These are phyloP conservation scores for Ceratopteris richardii DNA, from an alignment of 75 land plant genomes.

Conservation along the genomic window DNA sequence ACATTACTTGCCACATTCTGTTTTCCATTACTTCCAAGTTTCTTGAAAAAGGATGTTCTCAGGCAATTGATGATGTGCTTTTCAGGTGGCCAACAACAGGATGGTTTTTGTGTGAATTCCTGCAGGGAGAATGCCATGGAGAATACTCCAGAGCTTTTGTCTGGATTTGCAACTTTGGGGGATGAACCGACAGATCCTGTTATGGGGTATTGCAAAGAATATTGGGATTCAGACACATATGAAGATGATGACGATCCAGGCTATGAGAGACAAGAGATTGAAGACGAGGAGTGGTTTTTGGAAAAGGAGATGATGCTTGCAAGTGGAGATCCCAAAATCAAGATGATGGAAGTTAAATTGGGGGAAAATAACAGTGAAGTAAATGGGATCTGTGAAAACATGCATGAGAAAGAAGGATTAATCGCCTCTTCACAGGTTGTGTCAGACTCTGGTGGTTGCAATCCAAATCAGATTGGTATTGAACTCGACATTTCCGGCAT, in stretches of 20 bases:
- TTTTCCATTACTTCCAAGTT: too few relatives aligned
- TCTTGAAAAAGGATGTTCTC: too few relatives aligned
- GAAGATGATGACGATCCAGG: conserved; percentile 99
- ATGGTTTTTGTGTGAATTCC: conserved; percentile 41
- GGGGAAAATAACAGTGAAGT: too few relatives aligned
- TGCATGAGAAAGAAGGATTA: too few relatives aligned
- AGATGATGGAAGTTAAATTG: too few relatives aligned
- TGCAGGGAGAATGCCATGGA: conserved; percentile 92
- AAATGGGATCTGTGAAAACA: too few relatives aligned
- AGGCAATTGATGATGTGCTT: too few relatives aligned
- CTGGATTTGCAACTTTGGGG: conserved; percentile 87
- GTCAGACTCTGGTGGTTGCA: too few relatives aligned
- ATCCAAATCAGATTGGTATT: too few relatives aligned
- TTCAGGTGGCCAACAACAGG: conserved; percentile 53
- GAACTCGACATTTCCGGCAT: too few relatives aligned
- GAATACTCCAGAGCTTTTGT: conserved; percentile 81
- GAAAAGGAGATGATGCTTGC: conserved; percentile 98
- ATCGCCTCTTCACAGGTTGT: too few relatives aligned
- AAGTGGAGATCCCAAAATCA: conserved; percentile 80
- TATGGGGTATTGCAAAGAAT: conserved; percentile 79
- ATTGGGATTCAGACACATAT: conserved; percentile 99
- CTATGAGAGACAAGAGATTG: conserved; percentile 87
- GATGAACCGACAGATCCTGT: conserved; percentile 66
- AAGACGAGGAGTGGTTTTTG: conserved; percentile 94
- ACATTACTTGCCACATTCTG: too few relatives aligned